Evolutionary conservation across 2,329 filamentous ascomycete species (phyloP), one percentile per base, ranked within the genome.

Genomic region (Phialemonium atrogriseum): DNA sequence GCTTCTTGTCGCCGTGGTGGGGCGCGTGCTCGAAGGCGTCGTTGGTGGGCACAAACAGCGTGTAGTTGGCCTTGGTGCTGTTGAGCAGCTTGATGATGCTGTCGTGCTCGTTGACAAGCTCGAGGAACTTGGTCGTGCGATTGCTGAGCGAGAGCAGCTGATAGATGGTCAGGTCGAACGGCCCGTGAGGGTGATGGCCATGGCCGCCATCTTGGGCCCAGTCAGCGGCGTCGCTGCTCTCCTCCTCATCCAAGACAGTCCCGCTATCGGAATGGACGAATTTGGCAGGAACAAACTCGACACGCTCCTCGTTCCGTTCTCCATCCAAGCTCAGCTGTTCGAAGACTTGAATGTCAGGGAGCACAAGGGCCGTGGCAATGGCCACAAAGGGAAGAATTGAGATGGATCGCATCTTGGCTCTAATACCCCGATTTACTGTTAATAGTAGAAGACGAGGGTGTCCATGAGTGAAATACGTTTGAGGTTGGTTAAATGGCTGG

Each of bases 41-140:
- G 52, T 94, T 76, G 1, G 73, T 77, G 0, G 88, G 88, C 2
- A 84, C 82, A 47, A 94, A 93, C 30, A 91, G 58, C 1, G 88
- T 94, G 49, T 80, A 75, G 55, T 89, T 88, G 14, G 72, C 64
- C 21, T 71, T 59, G 2, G 84, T 89, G 48, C 73, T 72, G 58
- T 93, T 91, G 17, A 95, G 70, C 4, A 77, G 54, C 33, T 80
- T 55, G 21, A 89, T 77, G 1, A 94, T 62, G 32, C 84, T 75
- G 1, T 77, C 68, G 50, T 83, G 78, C 38, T 86, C 68, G 39
- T 81, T 68, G 44, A 94, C 70, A n/a, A 87, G 62, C 50, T 80
- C 73, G 17, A 80, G 77, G 26, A 94, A 80, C 54, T 79, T 82
- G 29, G 74, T 82, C 2, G 84, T 88, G 58, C 84, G 72, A 47